Evolutionary conservation across 306 rosid genomes (phyloP).

Genomic region (Prunus padus): DNA sequence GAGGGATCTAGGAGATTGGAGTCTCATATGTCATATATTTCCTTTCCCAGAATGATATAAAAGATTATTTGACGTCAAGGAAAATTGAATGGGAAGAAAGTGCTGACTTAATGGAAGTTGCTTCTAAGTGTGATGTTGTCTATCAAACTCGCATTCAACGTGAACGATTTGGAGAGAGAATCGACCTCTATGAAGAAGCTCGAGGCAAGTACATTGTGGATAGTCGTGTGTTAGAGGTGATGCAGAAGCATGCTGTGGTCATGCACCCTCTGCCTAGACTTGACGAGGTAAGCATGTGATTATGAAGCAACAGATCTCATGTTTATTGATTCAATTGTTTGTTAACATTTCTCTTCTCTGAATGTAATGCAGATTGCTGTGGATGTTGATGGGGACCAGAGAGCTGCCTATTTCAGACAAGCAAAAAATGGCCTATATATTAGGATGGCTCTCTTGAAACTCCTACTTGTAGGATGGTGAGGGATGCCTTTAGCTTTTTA

Average conservation of each 20-base stretch:
- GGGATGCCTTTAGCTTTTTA: not conserved
- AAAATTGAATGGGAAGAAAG: conserved; percentile 86
- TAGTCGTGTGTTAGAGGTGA: conserved; percentile 50
- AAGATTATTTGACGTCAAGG: conserved; percentile 61
- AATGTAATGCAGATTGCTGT: conserved; percentile 58
- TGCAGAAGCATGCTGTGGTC: conserved; percentile 76
- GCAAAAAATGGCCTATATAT: conserved; percentile 85
- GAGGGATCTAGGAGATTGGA: not conserved
- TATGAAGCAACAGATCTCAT: not conserved
- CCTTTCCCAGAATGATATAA: conserved; percentile 72
- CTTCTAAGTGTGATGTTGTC: conserved; percentile 76
- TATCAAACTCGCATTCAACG: conserved; percentile 91
- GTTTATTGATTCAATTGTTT: not conserved
- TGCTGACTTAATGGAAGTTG: conserved; percentile 75
- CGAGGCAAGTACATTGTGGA: conserved; percentile 87
- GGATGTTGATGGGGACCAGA: conserved; percentile 71
- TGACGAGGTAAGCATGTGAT: conserved; percentile 57
- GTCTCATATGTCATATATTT: conserved; percentile 6
- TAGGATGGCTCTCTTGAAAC: conserved; percentile 82
- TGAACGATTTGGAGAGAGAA: conserved; percentile 76
- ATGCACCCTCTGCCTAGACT: conserved; percentile 98
- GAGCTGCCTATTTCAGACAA: conserved; percentile 84
- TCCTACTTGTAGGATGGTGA: conserved; percentile 78
- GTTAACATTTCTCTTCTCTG: not conserved
- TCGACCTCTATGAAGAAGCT: conserved; percentile 76